Evolutionary conservation across 2,329 filamentous ascomycete genomes (phyloP).

Genomic region (Zopfia rhizophila): DNA sequence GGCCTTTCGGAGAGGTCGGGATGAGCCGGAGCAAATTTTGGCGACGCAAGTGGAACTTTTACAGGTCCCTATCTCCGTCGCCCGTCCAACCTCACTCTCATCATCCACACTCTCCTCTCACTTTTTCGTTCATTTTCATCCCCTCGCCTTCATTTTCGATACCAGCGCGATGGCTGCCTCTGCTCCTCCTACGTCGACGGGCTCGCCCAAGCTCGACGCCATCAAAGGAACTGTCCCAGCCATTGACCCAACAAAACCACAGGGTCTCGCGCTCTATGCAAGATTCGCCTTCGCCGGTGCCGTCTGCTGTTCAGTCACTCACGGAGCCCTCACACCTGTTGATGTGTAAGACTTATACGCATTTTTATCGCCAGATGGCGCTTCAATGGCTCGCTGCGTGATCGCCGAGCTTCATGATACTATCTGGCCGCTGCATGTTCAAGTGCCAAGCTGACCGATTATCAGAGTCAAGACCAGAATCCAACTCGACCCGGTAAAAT

Average conservation of each 20-base stretch:
- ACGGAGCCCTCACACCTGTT: conserved; percentile 95
- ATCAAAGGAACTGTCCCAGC: conserved; percentile 60
- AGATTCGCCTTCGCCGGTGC: conserved; percentile 97
- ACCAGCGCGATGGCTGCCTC: conserved; percentile 42
- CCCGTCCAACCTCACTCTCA: conserved; percentile 29
- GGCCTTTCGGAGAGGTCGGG: conserved; percentile 11
- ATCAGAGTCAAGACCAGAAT: conserved; percentile 92
- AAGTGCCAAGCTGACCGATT: conserved; percentile 33
- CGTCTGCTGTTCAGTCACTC: conserved; percentile 97
- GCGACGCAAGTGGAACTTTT: conserved; percentile 21
- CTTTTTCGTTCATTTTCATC: conserved; percentile 6
- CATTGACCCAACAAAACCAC: conserved; percentile 64
- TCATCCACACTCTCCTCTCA: conserved; percentile 41
- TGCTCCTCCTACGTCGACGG: conserved; percentile 59
- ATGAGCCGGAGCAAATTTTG: conserved; percentile 15
- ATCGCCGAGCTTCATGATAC: conserved; percentile 1
- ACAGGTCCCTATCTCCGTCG: conserved; percentile 11
- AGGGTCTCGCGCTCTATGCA: conserved; percentile 82
- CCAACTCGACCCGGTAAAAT: conserved; percentile 88
- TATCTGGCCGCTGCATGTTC: conserved; percentile 5
- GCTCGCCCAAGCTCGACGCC: conserved; percentile 64
- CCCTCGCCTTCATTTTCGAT: conserved; percentile 22
- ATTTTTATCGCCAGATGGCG: conserved; percentile 9
- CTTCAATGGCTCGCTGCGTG: conserved; percentile 40
- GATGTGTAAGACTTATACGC: conserved; percentile 84